Evolutionary conservation across 73 alveolate genomes (phyloP).

Genomic region (Loxodes magnus): DNA sequence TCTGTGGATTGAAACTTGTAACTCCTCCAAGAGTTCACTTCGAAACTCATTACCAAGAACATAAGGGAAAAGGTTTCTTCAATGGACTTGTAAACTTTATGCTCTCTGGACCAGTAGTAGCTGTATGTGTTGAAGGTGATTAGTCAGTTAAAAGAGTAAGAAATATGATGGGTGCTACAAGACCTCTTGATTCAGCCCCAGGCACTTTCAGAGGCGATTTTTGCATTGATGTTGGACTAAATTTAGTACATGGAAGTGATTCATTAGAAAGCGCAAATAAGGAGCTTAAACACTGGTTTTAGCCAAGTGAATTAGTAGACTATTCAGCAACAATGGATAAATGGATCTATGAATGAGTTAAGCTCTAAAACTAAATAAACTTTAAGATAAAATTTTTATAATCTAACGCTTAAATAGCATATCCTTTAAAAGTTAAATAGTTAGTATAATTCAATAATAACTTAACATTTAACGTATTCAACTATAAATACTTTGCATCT

Average conservation of each 20-base stretch:
- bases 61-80: slow-evolving; percentile 84
- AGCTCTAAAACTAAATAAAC: too few relatives aligned
- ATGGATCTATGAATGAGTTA: slow-evolving; percentile 89
- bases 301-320: slow-evolving; percentile 63
- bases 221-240: slow-evolving; percentile 92
- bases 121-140: slow-evolving; percentile 97
- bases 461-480: too few relatives aligned
- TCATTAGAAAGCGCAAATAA: slow-evolving; percentile 83
- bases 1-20: slow-evolving; percentile 76
- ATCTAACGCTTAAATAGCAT: too few relatives aligned
- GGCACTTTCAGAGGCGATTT: slow-evolving; percentile 98
- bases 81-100: slow-evolving; percentile 73
- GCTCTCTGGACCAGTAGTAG: slow-evolving; percentile 94
- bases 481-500: too few relatives aligned
- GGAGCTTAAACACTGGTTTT: slow-evolving; percentile 95
- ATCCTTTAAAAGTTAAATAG: too few relatives aligned
- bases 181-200: slow-evolving; percentile 89
- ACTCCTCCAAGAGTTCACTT: slow-evolving; percentile 71
- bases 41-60: slow-evolving; percentile 90
- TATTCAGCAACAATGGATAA: slow-evolving; percentile 68
- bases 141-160: slow-evolving; percentile 84
- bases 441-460: too few relatives aligned
- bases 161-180: slow-evolving; percentile 91
- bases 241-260: slow-evolving; percentile 95
- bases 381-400: too few relatives aligned